Conservation (phyloP, 331 rosid species). For the Pyrus hybrid region DNA sequence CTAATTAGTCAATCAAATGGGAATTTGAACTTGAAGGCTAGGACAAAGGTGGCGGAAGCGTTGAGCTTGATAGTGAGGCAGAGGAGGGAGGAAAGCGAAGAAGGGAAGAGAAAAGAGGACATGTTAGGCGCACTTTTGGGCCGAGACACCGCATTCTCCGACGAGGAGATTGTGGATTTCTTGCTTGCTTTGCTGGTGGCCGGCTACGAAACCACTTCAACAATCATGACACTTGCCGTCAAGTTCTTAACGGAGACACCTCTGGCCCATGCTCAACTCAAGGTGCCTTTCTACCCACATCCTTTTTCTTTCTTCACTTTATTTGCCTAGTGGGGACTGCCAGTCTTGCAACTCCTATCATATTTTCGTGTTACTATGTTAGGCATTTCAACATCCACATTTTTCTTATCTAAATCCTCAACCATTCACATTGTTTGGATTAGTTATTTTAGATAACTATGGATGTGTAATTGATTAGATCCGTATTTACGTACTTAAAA, state of each 20-base stretch:
- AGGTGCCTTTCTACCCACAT: conserved; percentile 34
- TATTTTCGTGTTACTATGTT: not conserved
- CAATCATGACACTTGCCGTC: conserved; percentile 94
- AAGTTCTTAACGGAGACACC: conserved; percentile 94
- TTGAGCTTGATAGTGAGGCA: conserved; percentile 53
- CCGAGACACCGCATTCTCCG: conserved; percentile 64
- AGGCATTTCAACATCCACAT: conserved; percentile 10
- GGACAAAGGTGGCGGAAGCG: conserved; percentile 87
- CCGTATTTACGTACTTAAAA: too few species aligned
- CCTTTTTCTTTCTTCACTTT: not conserved
- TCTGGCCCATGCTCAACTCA: conserved; percentile 73
- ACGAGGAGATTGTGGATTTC: conserved; percentile 83
- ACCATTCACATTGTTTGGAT: not conserved
- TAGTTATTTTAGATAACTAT: too few species aligned
- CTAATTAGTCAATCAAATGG: not conserved
- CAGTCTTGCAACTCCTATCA: not conserved
- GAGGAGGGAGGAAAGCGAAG: conserved; percentile 49
- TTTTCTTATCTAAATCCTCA: conserved; percentile 40
- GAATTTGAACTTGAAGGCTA: conserved; percentile 36
- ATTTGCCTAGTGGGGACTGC: not conserved
- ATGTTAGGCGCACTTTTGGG: conserved; percentile 74
- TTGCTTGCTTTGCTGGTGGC: conserved; percentile 83
- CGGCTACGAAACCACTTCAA: conserved; percentile 92
- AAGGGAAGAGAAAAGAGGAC: conserved; percentile 41
- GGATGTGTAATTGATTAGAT: too few species aligned